phyloP scores from a whole-genome alignment of 805 yeast genomes.

The Hanseniaspora thailandica region DNA sequence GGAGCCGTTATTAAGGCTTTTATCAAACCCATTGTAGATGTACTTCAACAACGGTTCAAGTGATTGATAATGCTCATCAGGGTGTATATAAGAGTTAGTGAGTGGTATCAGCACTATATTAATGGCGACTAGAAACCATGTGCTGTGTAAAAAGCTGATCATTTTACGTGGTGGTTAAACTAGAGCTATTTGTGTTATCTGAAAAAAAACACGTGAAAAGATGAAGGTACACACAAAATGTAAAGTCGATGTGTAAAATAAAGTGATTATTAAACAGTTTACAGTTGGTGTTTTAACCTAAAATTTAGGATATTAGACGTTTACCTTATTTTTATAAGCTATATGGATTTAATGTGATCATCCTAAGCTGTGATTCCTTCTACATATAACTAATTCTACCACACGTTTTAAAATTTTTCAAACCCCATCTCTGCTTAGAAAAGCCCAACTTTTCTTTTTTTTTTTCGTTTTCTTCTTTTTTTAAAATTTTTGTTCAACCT shows the following conservation, averaged over 20 bases:
- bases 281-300: too few relatives aligned
- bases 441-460: too few relatives aligned
- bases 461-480: too few relatives aligned
- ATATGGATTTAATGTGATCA: too few relatives aligned
- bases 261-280: too few relatives aligned
- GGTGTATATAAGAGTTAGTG: slow-evolving; percentile 57
- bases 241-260: too few relatives aligned
- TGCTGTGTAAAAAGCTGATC: background rate
- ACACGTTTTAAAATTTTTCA: too few relatives aligned
- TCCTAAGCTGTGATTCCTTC: too few relatives aligned
- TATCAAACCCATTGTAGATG: background rate
- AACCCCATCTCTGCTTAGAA: too few relatives aligned
- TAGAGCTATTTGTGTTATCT: background rate
- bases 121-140: background rate
- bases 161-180: background rate
- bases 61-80: slow-evolving; percentile 95
- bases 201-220: background rate
- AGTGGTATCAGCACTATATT: background rate
- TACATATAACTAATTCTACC: too few relatives aligned
- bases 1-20: slow-evolving; percentile 14
- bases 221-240: background rate
- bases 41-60: slow-evolving; percentile 49
- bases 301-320: too few relatives aligned
- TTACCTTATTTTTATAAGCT: too few relatives aligned
- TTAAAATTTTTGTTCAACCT: background rate